Conservation (phyloP, 768 basidiomycete species). For the Boletus rubroflammeus region DNA sequence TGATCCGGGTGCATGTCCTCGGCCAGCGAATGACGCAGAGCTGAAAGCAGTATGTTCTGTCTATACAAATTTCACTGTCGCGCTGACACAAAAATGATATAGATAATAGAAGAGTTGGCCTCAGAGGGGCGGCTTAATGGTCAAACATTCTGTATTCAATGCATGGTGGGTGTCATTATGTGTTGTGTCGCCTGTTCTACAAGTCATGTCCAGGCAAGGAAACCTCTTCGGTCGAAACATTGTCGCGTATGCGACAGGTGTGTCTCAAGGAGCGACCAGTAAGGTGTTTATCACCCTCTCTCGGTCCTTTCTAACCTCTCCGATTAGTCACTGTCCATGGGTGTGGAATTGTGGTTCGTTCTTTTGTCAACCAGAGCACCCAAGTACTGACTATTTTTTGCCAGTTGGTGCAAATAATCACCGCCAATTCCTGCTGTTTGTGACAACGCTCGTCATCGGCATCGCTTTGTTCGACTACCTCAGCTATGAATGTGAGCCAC, state of each 20-base stretch:
- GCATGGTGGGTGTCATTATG: conserved; percentile 60
- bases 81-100: background rate
- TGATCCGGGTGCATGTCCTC: conserved; percentile 86
- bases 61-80: background rate
- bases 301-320: conserved; percentile 1
- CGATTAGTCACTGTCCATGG: conserved; percentile 91
- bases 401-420: conserved; percentile 91
- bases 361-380: background rate
- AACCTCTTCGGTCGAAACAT: conserved; percentile 92
- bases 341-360: conserved; percentile 94
- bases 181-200: background rate
- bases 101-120: conserved; percentile 91
- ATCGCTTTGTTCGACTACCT: conserved; percentile 82
- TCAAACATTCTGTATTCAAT: conserved; percentile 93
- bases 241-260: conserved; percentile 91
- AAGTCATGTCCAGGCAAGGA: conserved; percentile 54
- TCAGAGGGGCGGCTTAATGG: conserved; percentile 87
- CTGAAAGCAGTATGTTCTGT: conserved; percentile 68
- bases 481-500: conserved; percentile 68
- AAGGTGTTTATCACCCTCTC: conserved; percentile 29
- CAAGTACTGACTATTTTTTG: conserved; percentile 5
- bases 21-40: conserved; percentile 77
- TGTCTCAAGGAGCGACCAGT: conserved; percentile 92
- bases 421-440: conserved; percentile 93
- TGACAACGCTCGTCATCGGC: conserved; percentile 78